These are phyloP conservation scores for Drechslerella coelobrocha DNA, from an alignment of 2,329 filamentous ascomycete genomes.

Conservation along the genomic window DNA sequence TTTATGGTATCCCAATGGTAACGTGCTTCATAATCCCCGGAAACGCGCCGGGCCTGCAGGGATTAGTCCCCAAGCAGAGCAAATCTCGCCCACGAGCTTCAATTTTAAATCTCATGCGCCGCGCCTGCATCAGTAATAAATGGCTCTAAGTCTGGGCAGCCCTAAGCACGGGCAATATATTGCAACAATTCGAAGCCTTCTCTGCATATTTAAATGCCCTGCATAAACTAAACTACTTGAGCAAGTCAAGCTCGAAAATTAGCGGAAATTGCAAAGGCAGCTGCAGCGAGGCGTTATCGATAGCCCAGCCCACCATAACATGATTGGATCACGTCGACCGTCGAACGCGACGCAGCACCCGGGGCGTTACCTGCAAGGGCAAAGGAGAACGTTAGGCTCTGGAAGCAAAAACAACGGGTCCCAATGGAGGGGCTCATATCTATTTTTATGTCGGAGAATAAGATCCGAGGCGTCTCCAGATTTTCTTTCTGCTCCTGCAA, in stretches of 20 bases:
- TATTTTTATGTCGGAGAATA: slow-evolving; percentile 48
- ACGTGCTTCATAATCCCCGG: slow-evolving; percentile 6
- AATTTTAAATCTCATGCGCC: slow-evolving; percentile 32
- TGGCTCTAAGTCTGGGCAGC: slow-evolving; percentile 16
- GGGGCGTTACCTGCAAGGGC: slow-evolving; percentile 15
- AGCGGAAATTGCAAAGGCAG: slow-evolving; percentile 46
- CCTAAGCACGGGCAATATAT: slow-evolving; percentile 33
- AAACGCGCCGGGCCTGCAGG: slow-evolving; percentile 30
- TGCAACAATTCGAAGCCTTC: slow-evolving; percentile 4
- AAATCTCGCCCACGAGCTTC: slow-evolving; percentile 28
- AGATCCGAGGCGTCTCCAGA: slow-evolving; percentile 38
- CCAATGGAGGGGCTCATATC: slow-evolving; percentile 27
- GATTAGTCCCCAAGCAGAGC: slow-evolving; percentile 13
- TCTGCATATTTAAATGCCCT: neutral
- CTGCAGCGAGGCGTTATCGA: slow-evolving; percentile 48
- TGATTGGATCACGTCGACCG: slow-evolving; percentile 29
- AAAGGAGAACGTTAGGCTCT: slow-evolving; percentile 31
- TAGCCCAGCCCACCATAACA: slow-evolving; percentile 29
- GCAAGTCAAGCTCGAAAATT: slow-evolving; percentile 36
- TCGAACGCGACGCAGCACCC: slow-evolving; percentile 41
- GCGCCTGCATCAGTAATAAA: slow-evolving; percentile 26
- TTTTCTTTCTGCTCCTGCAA: slow-evolving; percentile 28
- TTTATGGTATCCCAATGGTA: slow-evolving; percentile 45
- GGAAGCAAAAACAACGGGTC: slow-evolving; percentile 41
- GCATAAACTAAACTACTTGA: slow-evolving; percentile 2